Evolutionary conservation across 208 protist genomes (phyloP).

Genomic region (Phytomonas sp.): DNA sequence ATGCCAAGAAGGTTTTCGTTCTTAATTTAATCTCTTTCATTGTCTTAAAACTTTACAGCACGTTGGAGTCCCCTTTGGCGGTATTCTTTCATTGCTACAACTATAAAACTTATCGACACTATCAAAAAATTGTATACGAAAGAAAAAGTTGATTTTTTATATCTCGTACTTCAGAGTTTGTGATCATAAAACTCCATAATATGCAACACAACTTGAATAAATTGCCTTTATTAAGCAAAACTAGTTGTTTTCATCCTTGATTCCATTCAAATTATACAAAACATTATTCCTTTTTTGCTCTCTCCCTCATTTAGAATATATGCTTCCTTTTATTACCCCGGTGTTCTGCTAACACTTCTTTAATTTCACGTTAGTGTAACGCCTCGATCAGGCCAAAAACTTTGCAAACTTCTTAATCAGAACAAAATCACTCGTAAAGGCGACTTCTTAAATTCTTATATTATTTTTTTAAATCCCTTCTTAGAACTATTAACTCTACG

Average conservation of each 20-base stretch:
- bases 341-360: conserved; percentile 5
- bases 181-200: neutral
- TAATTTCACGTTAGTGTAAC: conserved; percentile 3
- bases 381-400: neutral
- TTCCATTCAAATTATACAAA: conserved; percentile 8
- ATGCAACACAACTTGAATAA: neutral
- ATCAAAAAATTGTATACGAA: neutral
- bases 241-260: neutral
- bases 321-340: conserved; percentile 3
- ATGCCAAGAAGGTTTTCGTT: neutral
- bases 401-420: neutral
- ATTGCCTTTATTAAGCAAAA: neutral
- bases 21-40: neutral
- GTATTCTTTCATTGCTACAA: neutral
- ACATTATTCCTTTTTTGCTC: too few relatives aligned
- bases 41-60: conserved; percentile 3
- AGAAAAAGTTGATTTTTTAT: neutral
- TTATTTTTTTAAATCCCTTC: neutral
- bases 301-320: neutral
- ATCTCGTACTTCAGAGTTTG: neutral
- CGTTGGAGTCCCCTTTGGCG: neutral
- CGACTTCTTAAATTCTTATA: conserved; percentile 8
- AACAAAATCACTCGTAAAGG: neutral
- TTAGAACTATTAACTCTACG: neutral
- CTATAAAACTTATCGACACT: neutral